Evolutionary conservation across 306 rosid species (phyloP), one percentile per base, ranked within the genome.

Genomic region (Potentilla sterilis): DNA sequence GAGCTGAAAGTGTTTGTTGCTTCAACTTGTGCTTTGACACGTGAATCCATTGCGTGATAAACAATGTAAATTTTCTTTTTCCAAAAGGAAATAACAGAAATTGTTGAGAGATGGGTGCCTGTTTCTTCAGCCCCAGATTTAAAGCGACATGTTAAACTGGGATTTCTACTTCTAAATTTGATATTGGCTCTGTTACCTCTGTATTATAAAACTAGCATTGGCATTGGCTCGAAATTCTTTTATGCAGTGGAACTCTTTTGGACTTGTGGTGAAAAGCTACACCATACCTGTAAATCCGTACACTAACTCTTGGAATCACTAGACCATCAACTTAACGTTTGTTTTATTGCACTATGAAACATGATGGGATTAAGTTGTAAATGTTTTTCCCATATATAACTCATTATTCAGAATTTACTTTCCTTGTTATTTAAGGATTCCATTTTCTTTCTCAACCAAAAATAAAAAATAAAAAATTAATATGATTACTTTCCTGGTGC

Each of bases 11-110:
- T 57, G 55, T 58, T 15, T 73, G 55, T 58, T 73, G 42, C 7
- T 73, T 73, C 67, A 73, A 58, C 68, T 73, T 73, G 77, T 73
- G 77, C 43, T 42, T 63, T 73, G 24, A 73, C 69, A 73, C 77
- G 77, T 4, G 6, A 21, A 58, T 72, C 66, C 66, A 42, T 42
- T 73, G 68, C 69, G 67, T 73, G 77, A 73, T 9, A 22, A 72
- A 58, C 77, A 28, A 13, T 58, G 69, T 73, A 73, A 73, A 73
- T 73, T 73, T 55, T 58, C 42, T 18, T 42, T 73, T 5, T 10
- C 68, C 68, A 42, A 67, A 73, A 42, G 37, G 41, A 73, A 58
- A 73, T 58, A 57, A 73, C 77, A 58, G 43, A 73, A 42, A 61
- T 13, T 41, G 62, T 22, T 73, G 32, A 16, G 19, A 48, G 59